Evolutionary conservation across 192 early-diverging fungal species (phyloP).

Genomic region (Backusella parvicylindrica): DNA sequence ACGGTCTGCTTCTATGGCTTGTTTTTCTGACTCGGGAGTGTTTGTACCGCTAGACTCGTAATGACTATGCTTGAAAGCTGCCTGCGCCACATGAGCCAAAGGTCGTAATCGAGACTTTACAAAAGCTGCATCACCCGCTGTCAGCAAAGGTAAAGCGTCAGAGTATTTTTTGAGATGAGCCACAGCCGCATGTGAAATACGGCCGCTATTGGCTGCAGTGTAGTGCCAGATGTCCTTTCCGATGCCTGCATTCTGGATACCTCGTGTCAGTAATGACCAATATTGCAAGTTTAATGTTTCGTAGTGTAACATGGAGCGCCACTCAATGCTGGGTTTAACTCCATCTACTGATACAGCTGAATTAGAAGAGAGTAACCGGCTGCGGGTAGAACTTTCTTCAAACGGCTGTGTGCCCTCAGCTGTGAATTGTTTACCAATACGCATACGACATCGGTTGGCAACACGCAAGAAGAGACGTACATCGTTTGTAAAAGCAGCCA

Average conservation of each 20-base stretch:
- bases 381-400: constrained; percentile 9
- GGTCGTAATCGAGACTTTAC: constrained; percentile 36
- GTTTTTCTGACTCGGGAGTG: background rate
- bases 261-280: constrained; percentile 51
- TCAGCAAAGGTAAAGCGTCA: constrained; percentile 18
- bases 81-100: constrained; percentile 46
- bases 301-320: constrained; percentile 32
- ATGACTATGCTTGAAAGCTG: constrained; percentile 36
- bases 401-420: constrained; percentile 30
- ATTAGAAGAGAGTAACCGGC: background rate
- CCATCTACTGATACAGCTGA: background rate
- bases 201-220: constrained; percentile 40
- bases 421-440: constrained; percentile 58
- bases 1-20: background rate
- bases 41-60: background rate
- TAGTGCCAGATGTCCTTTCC: constrained; percentile 55
- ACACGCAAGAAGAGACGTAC: constrained; percentile 51
- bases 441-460: constrained; percentile 55
- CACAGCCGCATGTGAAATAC: constrained; percentile 42
- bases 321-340: background rate
- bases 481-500: constrained; percentile 56
- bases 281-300: constrained; percentile 54
- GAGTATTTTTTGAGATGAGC: constrained; percentile 38
- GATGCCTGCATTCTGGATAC: constrained; percentile 48
- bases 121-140: constrained; percentile 28